Base-by-base conservation (phyloP, 129 eudicot genomes). In the Ambrosia trifida region DNA sequence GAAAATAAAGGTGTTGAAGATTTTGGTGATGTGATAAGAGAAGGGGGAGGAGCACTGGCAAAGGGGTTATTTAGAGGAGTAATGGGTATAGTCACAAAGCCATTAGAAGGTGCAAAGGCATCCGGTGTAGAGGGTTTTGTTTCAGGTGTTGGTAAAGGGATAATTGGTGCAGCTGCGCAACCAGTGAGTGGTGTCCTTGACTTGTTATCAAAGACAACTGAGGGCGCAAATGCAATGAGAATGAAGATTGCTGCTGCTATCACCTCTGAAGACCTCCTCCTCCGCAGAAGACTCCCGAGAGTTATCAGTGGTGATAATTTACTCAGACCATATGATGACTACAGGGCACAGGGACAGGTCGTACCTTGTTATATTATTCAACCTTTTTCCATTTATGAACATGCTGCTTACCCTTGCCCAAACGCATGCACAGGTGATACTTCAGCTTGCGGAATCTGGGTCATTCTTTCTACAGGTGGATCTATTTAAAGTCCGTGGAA, bases 211-310 rank as follows among this genome's bases (percentile, higher is more conserved):
- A 95, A 95, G 80, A 95, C 99, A 45, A 95, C 99, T 2, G 99
- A 95, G 85, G 99, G 99, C 72, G 99, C 99, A 31, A 95, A 95
- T 80, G 99, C 99, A 24, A 88, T 95, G 97, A 79, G 99, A 78
- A 88, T 90, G 90, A 95, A 95, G 81, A 85, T 95, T 20, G 96
- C 95, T 35, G 83, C 99, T 43, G 99, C 95, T 69, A 87, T 95
- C 52, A 82, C 99, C 70, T 95, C 99, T 11, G 99, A 95, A 82
- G 99, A 95, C 83, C 99, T 90, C 49, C 97, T 95, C 24, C 91
- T 95, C 2, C 87, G 99, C 28, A 80, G 89, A 82, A 86, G 99
- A 76, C 82, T 95, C 62, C 99, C 99, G 10, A 86, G 99, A 59
- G 99, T 78, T 72, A 95, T 95, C 78, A 68, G 97, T 66, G 99